Base-by-base conservation (phyloP, 2,329 filamentous ascomycete genomes). In the Zymoseptoria passerinii region DNA sequence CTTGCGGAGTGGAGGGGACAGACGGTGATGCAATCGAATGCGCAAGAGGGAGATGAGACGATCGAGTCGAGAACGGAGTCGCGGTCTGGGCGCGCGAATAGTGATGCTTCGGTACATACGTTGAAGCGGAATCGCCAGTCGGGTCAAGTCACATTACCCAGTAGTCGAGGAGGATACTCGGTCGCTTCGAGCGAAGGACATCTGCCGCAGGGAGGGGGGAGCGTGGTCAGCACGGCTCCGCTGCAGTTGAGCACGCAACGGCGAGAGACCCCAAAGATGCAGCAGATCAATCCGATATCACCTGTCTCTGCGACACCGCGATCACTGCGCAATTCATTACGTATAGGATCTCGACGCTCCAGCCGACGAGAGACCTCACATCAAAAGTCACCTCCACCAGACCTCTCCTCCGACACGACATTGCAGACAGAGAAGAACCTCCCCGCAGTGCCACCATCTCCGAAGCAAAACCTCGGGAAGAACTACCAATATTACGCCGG, bases 401-500 rank as follows among this genome's bases (percentile, higher is more conserved):
- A 27, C 6, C 50, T 52, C 50, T 86, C 88, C 5, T 96, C 91
- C 0, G 83, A 83, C 55, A 85, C 86, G 29, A 91, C 89, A 3
- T 89, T 90, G 8, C 90, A 48, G 5, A 52, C 55, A 6, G 57
- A 61, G n/a, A 61, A 68, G 48, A 65, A 65, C 55, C 54, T 29
- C 4, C 35, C 50, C 48, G 4, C 44, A 8, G 29, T 54, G 49
- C 16, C 10, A 58, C 9, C 18, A 53, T 44, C 8, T 28, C 49
- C 28, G 48, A 57, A n/a, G 28, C 48, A 48, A 54, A 50, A 53
- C 28, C 52, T 28, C 57, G 85, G 89, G 54, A 86, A 82, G 64
- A 96, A 96, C 67, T 88, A 92, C 74, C 84, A 97, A 71, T 96
- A 96, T 72, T 97, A 96, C 68, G 83, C 89, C 50, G 94, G 94